phyloP scores from a whole-genome alignment of 352 stramenopile genomes.

The Phytophthora crassamura region DNA sequence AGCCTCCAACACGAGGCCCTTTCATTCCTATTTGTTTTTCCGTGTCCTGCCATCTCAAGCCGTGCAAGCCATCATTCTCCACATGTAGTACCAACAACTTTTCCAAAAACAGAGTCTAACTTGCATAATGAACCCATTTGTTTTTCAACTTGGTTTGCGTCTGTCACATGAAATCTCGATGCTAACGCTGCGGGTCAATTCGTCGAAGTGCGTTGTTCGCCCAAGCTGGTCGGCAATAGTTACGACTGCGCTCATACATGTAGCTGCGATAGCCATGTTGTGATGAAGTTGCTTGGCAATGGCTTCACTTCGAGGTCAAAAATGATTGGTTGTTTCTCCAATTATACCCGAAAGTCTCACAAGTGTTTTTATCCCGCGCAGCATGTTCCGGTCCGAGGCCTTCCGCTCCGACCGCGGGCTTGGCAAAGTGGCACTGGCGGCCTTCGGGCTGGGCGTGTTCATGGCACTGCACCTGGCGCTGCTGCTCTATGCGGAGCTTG shows the following conservation, averaged over 20 bases:
- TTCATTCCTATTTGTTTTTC: background rate
- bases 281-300: too few relatives aligned
- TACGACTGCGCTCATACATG: too few relatives aligned
- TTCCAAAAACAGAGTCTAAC: too few relatives aligned
- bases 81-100: constrained; percentile 1
- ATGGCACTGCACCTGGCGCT: constrained; percentile 72
- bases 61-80: constrained; percentile 8
- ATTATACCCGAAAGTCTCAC: background rate
- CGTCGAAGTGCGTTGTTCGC: too few relatives aligned
- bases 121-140: constrained; percentile 12
- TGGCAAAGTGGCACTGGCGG: constrained; percentile 77
- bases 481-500: constrained; percentile 44
- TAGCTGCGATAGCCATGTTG: too few relatives aligned
- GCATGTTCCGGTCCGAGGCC: constrained; percentile 79
- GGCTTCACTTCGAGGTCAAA: too few relatives aligned
- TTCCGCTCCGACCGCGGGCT: constrained; percentile 82
- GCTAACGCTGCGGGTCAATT: too few relatives aligned
- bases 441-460: constrained; percentile 76
- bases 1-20: background rate
- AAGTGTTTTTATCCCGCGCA: constrained; percentile 4
- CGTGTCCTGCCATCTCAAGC: background rate
- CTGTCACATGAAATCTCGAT: constrained; percentile 5
- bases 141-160: constrained; percentile 4
- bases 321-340: too few relatives aligned
- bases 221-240: too few relatives aligned